These are phyloP conservation scores for Lenwebbia sp. DNA, from an alignment of 345 rosid genomes.

Conservation along the genomic window DNA sequence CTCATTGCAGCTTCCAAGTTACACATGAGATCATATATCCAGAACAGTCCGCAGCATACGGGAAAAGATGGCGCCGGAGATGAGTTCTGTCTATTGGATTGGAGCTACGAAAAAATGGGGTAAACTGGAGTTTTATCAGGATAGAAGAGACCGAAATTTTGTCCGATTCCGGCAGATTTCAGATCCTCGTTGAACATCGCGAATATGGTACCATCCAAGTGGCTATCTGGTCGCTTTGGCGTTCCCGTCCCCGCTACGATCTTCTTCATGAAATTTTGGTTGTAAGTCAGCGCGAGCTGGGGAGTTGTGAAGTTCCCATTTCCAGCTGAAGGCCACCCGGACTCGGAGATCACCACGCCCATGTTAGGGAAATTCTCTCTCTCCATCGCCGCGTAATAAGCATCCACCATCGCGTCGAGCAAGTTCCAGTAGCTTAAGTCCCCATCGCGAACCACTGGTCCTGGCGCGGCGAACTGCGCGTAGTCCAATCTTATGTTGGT, in stretches of 20 bases:
- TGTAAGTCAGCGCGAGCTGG: background rate
- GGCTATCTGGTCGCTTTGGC: constrained; percentile 8
- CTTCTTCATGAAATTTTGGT: background rate
- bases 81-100: background rate
- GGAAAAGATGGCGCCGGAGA: background rate
- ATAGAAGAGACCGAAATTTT: constrained; percentile 14
- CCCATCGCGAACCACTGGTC: constrained; percentile 11
- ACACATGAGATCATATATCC: background rate
- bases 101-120: background rate
- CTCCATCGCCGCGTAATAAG: constrained; percentile 15
- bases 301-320: background rate
- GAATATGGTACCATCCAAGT: constrained; percentile 4
- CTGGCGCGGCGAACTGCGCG: constrained; percentile 3
- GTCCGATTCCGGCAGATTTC: background rate
- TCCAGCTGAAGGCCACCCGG: constrained; percentile 1
- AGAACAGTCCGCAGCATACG: background rate
- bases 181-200: constrained; percentile 15
- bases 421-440: constrained; percentile 13
- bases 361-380: background rate
- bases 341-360: background rate
- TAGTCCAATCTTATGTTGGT: constrained; percentile 10
- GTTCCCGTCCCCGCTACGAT: constrained; percentile 12
- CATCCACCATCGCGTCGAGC: constrained; percentile 24
- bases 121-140: constrained; percentile 8
- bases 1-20: background rate